These are phyloP conservation scores for Neonectria faginata DNA, from an alignment of 2,329 filamentous ascomycete species.

Conservation along the genomic window DNA sequence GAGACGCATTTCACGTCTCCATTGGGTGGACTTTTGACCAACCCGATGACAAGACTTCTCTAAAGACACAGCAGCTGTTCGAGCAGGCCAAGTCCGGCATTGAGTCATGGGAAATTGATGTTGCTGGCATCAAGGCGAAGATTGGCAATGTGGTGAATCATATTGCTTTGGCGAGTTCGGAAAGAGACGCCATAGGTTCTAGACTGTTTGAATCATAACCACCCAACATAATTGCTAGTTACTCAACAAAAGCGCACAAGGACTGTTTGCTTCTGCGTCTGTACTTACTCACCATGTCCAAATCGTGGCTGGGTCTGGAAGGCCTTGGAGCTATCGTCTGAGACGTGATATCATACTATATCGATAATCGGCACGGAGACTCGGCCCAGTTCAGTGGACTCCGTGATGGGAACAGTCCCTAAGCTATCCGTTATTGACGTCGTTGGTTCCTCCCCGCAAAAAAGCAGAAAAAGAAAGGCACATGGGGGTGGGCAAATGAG, in stretches of 20 bases:
- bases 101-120: conserved; percentile 60
- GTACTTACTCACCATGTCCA: background rate
- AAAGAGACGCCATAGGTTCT: conserved; percentile 6
- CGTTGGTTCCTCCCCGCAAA: background rate
- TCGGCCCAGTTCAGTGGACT: background rate
- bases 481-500: background rate
- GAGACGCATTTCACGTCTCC: conserved; percentile 82
- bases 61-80: conserved; percentile 44
- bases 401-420: background rate
- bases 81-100: conserved; percentile 47
- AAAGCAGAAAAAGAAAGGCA: background rate
- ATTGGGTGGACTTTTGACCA: conserved; percentile 82
- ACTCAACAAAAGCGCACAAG: background rate
- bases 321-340: background rate
- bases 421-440: background rate
- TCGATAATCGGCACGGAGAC: background rate
- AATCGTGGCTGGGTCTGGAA: background rate
- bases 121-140: conserved; percentile 77
- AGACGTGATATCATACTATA: background rate
- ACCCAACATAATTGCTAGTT: background rate
- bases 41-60: conserved; percentile 57
- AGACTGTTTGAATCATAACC: conserved; percentile 35
- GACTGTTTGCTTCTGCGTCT: background rate
- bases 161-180: conserved; percentile 51
- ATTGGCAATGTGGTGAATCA: conserved; percentile 77